A percentile compares a stretch with the other conserved stretches of the same genome.
phyloP scores from a whole-genome alignment of 345 rosid genomes.

The Laguncularia racemosa region DNA sequence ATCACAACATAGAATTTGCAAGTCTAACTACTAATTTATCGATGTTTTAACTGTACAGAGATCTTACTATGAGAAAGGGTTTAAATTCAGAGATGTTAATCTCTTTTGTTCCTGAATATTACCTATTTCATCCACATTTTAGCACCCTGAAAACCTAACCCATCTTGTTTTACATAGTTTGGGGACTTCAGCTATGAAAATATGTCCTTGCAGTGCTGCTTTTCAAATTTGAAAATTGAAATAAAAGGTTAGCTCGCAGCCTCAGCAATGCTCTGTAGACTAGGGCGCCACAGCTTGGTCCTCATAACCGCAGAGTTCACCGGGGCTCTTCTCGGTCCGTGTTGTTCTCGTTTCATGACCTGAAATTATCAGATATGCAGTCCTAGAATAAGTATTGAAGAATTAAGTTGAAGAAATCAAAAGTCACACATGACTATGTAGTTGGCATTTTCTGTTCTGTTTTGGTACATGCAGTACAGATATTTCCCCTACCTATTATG shows the following conservation, averaged over 20 bases:
- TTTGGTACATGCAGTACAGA: too few species aligned
- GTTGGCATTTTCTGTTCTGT: too few species aligned
- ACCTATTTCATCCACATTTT: too few species aligned
- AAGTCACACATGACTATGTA: too few species aligned
- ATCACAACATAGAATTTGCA: too few species aligned
- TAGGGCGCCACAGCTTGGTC: constrained; percentile 81
- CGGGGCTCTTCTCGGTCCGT: constrained; percentile 32
- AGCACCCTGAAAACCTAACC: constrained; percentile 9
- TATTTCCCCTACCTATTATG: too few species aligned
- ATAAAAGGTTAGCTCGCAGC: constrained; percentile 34
- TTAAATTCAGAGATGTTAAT: constrained; percentile 9
- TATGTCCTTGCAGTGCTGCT: constrained; percentile 3
- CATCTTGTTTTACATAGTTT: constrained; percentile 3
- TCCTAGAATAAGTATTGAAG: neutral
- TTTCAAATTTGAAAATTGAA: constrained; percentile 4
- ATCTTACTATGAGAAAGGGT: constrained; percentile 22
- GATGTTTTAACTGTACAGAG: constrained; percentile 26
- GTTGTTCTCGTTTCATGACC: constrained; percentile 47
- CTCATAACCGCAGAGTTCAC: constrained; percentile 32
- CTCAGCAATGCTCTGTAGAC: constrained; percentile 82
- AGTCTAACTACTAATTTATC: too few species aligned
- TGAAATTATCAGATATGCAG: constrained; percentile 12
- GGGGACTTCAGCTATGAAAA: constrained; percentile 1
- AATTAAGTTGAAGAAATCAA: too few species aligned
- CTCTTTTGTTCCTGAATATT: constrained; percentile 8